Percentiles rank a stretch among this genome's conserved stretches.
These are phyloP conservation scores for Leccinum huronense DNA, from an alignment of 1,284 basidiomycete genomes.

Conservation along the genomic window DNA sequence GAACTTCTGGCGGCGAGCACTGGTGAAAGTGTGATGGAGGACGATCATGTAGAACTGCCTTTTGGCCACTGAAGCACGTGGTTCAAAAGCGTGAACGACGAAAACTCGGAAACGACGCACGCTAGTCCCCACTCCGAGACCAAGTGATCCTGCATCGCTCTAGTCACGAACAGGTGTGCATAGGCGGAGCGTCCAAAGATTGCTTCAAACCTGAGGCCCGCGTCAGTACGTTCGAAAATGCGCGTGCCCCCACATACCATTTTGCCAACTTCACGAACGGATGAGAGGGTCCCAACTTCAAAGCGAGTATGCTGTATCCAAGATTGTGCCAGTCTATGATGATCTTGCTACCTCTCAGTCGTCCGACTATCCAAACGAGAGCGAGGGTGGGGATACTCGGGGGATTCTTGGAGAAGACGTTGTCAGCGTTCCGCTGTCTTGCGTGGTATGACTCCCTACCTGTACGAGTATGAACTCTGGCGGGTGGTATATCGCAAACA, in stretches of 20 bases:
- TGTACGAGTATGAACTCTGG: constrained; percentile 91
- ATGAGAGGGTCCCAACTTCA: constrained; percentile 72
- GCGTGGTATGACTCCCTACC: constrained; percentile 41
- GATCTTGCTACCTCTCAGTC: constrained; percentile 72
- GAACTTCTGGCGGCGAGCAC: constrained; percentile 64
- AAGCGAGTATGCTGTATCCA: constrained; percentile 88
- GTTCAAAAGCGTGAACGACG: constrained; percentile 9
- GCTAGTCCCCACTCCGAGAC: constrained; percentile 73
- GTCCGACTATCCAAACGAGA: constrained; percentile 75
- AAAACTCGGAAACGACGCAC: constrained; percentile 45
- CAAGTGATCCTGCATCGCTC: constrained; percentile 79
- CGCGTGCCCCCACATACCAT: constrained; percentile 45
- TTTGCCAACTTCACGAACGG: constrained; percentile 73
- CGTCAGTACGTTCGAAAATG: constrained; percentile 4
- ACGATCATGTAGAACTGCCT: constrained; percentile 81
- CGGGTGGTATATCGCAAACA: constrained; percentile 60
- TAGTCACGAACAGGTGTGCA: constrained; percentile 93
- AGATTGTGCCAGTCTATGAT: constrained; percentile 99
- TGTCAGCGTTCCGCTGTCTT: constrained; percentile 8
- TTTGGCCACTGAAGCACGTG: constrained; percentile 59
- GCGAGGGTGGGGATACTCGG: constrained; percentile 94
- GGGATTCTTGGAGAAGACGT: constrained; percentile 68
- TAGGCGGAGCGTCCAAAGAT: constrained; percentile 79
- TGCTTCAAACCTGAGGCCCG: constrained; percentile 67
- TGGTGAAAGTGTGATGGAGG: constrained; percentile 81